Conservation (phyloP, 116 monocot species). For the Zostera marina region DNA sequence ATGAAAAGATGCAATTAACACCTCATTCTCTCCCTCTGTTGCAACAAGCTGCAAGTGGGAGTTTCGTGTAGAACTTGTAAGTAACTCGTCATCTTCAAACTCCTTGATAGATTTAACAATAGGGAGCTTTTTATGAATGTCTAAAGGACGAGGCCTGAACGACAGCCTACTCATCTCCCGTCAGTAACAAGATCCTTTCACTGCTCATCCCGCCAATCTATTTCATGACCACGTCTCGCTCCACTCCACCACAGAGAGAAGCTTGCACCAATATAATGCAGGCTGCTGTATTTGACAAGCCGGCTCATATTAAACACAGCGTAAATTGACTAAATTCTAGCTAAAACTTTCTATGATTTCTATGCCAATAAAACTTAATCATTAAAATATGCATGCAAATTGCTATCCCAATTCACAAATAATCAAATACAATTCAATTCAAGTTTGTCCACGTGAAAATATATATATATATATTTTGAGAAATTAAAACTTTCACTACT, state of each 20-base stretch:
- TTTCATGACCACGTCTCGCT: neutral
- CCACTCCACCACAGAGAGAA: constrained; percentile 2
- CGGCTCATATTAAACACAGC: no score
- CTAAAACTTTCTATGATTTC: neutral
- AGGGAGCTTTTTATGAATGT: constrained; percentile 95
- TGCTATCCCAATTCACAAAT: no score
- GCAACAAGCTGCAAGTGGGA: constrained; percentile 40
- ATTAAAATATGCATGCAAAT: no score
- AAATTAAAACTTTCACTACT: no score
- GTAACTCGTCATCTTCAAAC: constrained; percentile 78
- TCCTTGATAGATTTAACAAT: constrained; percentile 87
- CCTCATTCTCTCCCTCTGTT: constrained; percentile 57
- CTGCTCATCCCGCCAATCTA: constrained; percentile 4
- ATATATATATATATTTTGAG: no score
- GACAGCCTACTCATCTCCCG: constrained; percentile 82
- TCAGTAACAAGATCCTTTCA: constrained; percentile 1
- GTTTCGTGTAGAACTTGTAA: constrained; percentile 37
- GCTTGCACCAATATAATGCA: neutral
- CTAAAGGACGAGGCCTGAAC: constrained; percentile 93
- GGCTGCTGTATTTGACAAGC: neutral
- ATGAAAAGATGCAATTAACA: constrained; percentile 1
- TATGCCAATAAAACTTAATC: neutral
- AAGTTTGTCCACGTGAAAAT: no score
- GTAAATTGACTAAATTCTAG: no score
- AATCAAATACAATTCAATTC: no score